phyloP scores from a whole-genome alignment of 805 yeast species.

The Blastobotrys mokoenaii region DNA sequence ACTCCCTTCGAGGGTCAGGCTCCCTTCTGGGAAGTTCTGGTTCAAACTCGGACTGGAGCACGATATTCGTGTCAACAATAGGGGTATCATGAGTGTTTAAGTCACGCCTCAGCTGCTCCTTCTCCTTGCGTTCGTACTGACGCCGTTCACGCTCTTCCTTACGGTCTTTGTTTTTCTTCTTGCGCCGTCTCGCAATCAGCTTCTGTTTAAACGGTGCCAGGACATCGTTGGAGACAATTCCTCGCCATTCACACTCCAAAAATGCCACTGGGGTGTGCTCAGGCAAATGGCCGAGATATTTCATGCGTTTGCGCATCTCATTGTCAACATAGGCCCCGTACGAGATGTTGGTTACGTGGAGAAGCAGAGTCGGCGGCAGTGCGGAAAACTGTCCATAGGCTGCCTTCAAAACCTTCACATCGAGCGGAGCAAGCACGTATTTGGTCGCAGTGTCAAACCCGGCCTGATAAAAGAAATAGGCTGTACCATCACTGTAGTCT shows the following conservation, averaged over 20 bases:
- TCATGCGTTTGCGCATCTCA: constrained; percentile 51
- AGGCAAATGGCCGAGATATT: constrained; percentile 76
- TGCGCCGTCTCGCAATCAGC: constrained; percentile 18
- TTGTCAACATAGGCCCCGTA: constrained; percentile 58
- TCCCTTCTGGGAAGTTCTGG: not conserved
- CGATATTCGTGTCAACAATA: constrained; percentile 4
- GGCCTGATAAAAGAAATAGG: constrained; percentile 72
- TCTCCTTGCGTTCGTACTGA: constrained; percentile 29
- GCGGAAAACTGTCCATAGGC: constrained; percentile 53
- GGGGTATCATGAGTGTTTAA: constrained; percentile 15
- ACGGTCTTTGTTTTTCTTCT: constrained; percentile 15
- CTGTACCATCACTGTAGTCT: constrained; percentile 31
- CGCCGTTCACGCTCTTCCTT: constrained; percentile 24
- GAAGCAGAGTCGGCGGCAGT: constrained; percentile 59
- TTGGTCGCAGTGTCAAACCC: constrained; percentile 58
- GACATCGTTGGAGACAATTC: constrained; percentile 26
- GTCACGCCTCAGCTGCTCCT: constrained; percentile 28
- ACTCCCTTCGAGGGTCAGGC: not conserved
- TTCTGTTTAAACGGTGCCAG: constrained; percentile 21
- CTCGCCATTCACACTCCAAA: constrained; percentile 77
- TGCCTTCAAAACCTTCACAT: constrained; percentile 59
- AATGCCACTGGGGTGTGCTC: constrained; percentile 77
- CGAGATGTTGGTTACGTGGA: constrained; percentile 60
- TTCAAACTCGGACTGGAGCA: constrained; percentile 1
- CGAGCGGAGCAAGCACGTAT: constrained; percentile 70